Percentiles rank a stretch among this genome's conserved stretches.
Conservation (phyloP, 768 basidiomycete species). For the Tulasnella sp. region DNA sequence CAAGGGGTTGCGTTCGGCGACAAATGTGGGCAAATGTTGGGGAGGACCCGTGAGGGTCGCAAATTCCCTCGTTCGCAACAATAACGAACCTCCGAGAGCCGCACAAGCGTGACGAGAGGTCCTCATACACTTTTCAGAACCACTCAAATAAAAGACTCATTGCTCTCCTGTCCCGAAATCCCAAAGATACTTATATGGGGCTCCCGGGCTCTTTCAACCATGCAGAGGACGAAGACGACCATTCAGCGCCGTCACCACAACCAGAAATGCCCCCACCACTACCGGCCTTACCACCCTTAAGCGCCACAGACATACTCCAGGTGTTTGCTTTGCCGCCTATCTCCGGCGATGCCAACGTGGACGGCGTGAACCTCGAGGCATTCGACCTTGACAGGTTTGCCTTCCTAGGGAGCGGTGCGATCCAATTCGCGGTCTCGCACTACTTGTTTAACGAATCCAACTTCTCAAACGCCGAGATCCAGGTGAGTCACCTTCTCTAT, state of each 20-base stretch:
- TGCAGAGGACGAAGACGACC: not conserved
- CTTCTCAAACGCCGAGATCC: not conserved
- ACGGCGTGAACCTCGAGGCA: not conserved
- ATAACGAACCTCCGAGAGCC: too few relatives aligned
- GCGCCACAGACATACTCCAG: not conserved
- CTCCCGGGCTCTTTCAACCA: too few relatives aligned
- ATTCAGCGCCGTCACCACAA: not conserved
- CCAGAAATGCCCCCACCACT: not conserved
- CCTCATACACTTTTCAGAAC: not conserved
- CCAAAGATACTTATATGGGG: too few relatives aligned
- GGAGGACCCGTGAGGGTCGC: not conserved
- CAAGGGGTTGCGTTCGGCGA: not conserved
- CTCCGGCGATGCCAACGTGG: not conserved
- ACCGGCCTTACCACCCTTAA: not conserved
- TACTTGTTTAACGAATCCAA: not conserved
- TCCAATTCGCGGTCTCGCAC: not conserved
- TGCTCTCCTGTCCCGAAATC: not conserved
- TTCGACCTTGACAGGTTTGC: not conserved
- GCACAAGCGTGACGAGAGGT: not conserved
- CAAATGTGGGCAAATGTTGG: not conserved
- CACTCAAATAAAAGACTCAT: not conserved
- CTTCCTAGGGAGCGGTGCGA: not conserved
- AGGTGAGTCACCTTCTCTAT: not conserved
- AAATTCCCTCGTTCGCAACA: not conserved
- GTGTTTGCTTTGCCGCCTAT: not conserved